These are phyloP conservation scores for Protomyces gravidus DNA, from an alignment of 1,139 yeast genomes.

Conservation along the genomic window DNA sequence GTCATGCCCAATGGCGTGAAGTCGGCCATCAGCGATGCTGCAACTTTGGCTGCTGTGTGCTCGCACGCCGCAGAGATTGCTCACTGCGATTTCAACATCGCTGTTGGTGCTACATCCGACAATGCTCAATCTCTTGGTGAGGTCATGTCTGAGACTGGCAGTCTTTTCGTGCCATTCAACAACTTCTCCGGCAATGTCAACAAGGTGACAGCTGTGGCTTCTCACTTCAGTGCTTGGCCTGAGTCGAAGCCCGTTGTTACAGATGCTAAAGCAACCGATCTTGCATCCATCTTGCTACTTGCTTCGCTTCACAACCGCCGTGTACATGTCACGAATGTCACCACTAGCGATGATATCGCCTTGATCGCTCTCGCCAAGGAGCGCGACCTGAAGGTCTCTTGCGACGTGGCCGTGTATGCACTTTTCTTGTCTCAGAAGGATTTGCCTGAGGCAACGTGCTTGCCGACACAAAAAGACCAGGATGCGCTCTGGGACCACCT, in stretches of 20 bases:
- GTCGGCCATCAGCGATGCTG: slow-evolving; percentile 63
- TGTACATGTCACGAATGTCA: slow-evolving; percentile 84
- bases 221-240: slow-evolving; percentile 84
- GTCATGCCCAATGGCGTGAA: slow-evolving; percentile 67
- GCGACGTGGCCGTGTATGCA: slow-evolving; percentile 81
- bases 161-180: slow-evolving; percentile 75
- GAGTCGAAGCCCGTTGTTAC: slow-evolving; percentile 77
- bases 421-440: slow-evolving; percentile 72
- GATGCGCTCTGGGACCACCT: slow-evolving; percentile 75
- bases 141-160: slow-evolving; percentile 65
- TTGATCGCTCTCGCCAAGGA: slow-evolving; percentile 81
- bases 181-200: slow-evolving; percentile 57
- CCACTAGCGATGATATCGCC: slow-evolving; percentile 74
- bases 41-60: slow-evolving; percentile 58
- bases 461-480: slow-evolving; percentile 80
- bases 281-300: slow-evolving; percentile 82
- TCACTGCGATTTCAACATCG: slow-evolving; percentile 74
- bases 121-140: slow-evolving; percentile 62
- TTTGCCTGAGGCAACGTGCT: slow-evolving; percentile 61
- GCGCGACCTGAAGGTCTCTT: slow-evolving; percentile 75
- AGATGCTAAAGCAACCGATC: slow-evolving; percentile 85
- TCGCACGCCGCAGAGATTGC: slow-evolving; percentile 54
- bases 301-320: slow-evolving; percentile 84
- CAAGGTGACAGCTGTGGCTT: slow-evolving; percentile 70
- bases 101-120: slow-evolving; percentile 74